A percentile compares a stretch with the other conserved stretches of the same genome.
phyloP scores from a whole-genome alignment of 163 green algal genomes.

The Scenedesmus sp. region DNA sequence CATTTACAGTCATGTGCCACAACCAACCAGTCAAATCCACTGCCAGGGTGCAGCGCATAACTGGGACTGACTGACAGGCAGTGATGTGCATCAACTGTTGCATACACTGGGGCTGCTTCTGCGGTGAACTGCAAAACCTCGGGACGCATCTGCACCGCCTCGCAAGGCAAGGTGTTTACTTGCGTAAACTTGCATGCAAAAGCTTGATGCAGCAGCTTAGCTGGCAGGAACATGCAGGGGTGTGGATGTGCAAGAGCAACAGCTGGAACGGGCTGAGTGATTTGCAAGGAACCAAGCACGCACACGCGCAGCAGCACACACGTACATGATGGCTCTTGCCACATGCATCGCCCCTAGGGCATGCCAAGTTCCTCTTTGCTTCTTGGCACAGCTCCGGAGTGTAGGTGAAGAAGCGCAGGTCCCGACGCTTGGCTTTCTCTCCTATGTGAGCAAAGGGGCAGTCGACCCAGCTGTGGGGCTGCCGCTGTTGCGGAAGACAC shows the following conservation, averaged over 20 bases:
- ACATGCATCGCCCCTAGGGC: background rate
- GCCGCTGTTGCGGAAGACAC: background rate
- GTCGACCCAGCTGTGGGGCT: background rate
- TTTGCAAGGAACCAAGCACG: background rate
- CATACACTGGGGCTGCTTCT: too few relatives aligned
- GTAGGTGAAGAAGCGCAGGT: background rate
- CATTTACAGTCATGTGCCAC: background rate
- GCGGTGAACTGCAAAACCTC: too few relatives aligned
- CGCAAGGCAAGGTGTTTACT: too few relatives aligned
- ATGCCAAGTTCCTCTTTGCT: background rate
- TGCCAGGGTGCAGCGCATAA: too few relatives aligned
- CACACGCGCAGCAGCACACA: background rate
- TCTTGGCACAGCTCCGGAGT: background rate
- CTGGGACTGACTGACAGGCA: too few relatives aligned
- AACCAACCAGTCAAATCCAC: background rate
- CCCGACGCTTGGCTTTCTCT: background rate
- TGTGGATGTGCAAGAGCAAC: too few relatives aligned
- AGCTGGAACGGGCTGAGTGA: too few relatives aligned
- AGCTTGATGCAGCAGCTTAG: background rate
- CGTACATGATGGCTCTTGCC: conserved; percentile 4
- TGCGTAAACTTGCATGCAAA: background rate
- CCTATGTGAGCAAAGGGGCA: conserved; percentile 9
- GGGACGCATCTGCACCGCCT: too few relatives aligned
- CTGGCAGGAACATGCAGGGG: too few relatives aligned
- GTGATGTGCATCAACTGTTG: too few relatives aligned